Evolutionary conservation across 148 eudicot species (phyloP).

Genomic region (Silene latifolia): DNA sequence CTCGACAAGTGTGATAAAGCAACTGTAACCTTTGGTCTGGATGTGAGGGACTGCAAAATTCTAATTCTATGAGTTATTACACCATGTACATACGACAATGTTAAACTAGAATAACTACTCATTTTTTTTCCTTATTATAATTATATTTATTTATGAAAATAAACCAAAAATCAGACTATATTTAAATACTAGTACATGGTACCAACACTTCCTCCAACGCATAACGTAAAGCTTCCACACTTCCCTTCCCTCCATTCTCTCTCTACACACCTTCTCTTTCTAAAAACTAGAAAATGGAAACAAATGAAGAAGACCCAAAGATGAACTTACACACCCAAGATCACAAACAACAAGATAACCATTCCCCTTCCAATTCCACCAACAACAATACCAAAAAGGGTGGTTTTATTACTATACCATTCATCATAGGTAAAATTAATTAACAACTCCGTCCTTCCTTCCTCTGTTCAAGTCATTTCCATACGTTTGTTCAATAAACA

Average conservation of each 20-base stretch:
- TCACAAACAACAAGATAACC: not conserved
- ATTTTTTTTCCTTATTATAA: too few species aligned
- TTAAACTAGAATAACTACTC: too few species aligned
- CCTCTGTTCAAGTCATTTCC: too few species aligned
- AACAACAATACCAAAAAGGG: slow-evolving; percentile 42
- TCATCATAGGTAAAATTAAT: slow-evolving; percentile 55
- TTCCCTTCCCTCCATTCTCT: not conserved
- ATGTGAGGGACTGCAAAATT: too few species aligned
- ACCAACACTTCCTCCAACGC: not conserved
- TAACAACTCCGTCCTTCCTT: too few species aligned
- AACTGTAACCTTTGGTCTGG: too few species aligned
- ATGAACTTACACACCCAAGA: slow-evolving; percentile 7
- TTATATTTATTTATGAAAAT: too few species aligned
- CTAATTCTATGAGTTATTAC: too few species aligned
- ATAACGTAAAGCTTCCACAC: not conserved
- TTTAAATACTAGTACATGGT: slow-evolving; percentile 7
- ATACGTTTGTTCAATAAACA: too few species aligned
- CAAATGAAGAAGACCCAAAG: slow-evolving; percentile 14
- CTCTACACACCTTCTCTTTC: not conserved
- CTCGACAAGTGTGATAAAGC: too few species aligned
- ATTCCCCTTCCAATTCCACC: not conserved
- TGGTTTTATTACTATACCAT: slow-evolving; percentile 68
- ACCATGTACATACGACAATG: too few species aligned
- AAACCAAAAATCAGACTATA: not conserved
- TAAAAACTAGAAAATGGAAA: slow-evolving; percentile 1